Base-by-base conservation (phyloP, 2,329 filamentous ascomycete species). In the Pseudogymnoascus sp. region DNA sequence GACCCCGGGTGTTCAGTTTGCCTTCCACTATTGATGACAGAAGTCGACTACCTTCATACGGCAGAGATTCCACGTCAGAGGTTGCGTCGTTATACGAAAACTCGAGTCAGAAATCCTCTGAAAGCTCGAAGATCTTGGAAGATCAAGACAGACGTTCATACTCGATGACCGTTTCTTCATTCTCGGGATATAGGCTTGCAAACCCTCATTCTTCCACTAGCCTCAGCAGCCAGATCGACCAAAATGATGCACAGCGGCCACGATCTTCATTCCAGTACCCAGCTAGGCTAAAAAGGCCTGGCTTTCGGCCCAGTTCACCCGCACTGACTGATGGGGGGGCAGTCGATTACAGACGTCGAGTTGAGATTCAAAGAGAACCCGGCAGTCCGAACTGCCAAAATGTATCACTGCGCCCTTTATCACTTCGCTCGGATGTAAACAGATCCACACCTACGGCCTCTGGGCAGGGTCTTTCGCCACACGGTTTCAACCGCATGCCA, bases 191-290 rank as follows among this genome's bases (percentile, higher is more conserved):
- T 59, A 73, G 75, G 11, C 69, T 81, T n/a, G 77, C 78, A 8
- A 79, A 79, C 25, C 76, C 79, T 62, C 77, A 75, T 65, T 81
- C 81, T 5, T 79, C 75, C 43, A 74, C 75, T 4, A 82, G 79
- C 25, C 70, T 82, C 43, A 77, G 80, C 64, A 82, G 79, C 63
- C 78, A 79, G 33, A 72, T 74, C 18, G 80, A 80, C 58, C 71
- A 71, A 21, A 70, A 69, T 49, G 71, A 74, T 31, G 68, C 80
- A 60, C 81, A 83, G 66, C 77, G 82, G n/a, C 81, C 83, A 58
- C 78, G 82, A 31, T 85, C 83, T 21, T 83, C 83, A 1, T 85
- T 82, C 64, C 81, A 81, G 21, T 85, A 86, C 63, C 83, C 83
- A 25, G 80, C 82, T 52, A 80, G 83, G 16, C 72, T 85, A 35